Evolutionary conservation across 495 filamentous ascomycete genomes (phyloP), one percentile per base, ranked within the genome.

Genomic region (Achaetomiella virescens): DNA sequence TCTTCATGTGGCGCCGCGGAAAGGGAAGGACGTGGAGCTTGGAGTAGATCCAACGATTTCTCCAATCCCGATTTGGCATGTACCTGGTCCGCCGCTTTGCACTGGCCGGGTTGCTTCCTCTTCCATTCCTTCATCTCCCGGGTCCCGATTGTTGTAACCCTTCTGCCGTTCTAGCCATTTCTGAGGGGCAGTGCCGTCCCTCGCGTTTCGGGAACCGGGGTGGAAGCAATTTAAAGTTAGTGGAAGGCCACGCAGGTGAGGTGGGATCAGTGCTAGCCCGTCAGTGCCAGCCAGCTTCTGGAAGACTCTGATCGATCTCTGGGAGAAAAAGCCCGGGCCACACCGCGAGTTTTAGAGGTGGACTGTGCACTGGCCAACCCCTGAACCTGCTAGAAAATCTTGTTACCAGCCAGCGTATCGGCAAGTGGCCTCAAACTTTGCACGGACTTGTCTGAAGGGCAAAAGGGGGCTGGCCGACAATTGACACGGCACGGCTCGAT

Each of bases 1-100:
- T 42, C 48, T 41, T 40, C 33, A 48, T 58, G 55, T 58, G 55
- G 55, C 55, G 51, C 17, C 52, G 42, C 29, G 14, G 21, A 54
- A 44, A 29, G 15, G 40, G 55, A 48, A 43, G 54, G 52, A 41
- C 43, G 42, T 43, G 22, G 42, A 33, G 6, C 17, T 29, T 43
- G 36, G 35, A 14, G 12, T 20, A 18, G 54, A 44, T 38, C 35
- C 35, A 46, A 24, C 27, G 27, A 55, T 11, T 20, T n/a, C 12
- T 15, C 9, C 27, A 2, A 8, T 40, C 25, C 46, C 42, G 31
- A 54, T 54, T 25, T 54, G 51, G 51, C 40, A 54, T 41, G 21
- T 43, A 36, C 43, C 29, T 6, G 10, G 27, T 6, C 50, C 36
- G 10, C 11, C 10, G 24, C n/a, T 22, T 35, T 52, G 38, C 15